Conservation (phyloP, 78 protist species). For the Dictyostelium firmibasis region DNA sequence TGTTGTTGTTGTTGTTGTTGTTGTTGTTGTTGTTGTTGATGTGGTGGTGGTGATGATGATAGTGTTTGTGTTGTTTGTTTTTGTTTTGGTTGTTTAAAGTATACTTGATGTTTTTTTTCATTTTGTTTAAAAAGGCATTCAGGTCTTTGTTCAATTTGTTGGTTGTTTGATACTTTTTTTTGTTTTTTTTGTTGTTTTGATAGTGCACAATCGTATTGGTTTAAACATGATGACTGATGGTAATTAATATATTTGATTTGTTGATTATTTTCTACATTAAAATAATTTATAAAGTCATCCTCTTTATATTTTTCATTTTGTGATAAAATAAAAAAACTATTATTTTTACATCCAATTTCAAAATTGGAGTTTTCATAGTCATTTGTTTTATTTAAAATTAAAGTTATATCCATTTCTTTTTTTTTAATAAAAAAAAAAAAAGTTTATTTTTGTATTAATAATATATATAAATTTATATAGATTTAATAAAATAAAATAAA, state of each 20-base stretch:
- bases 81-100: neutral
- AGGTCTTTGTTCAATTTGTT: too few relatives aligned
- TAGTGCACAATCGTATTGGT: neutral
- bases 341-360: neutral
- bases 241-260: too few relatives aligned
- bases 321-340: neutral
- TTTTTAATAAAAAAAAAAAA: neutral
- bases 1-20: neutral
- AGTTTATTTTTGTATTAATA: too few relatives aligned
- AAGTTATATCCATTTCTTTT: neutral
- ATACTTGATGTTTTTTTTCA: too few relatives aligned
- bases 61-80: neutral
- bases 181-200: neutral
- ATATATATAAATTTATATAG: too few relatives aligned
- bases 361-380: neutral
- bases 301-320: neutral
- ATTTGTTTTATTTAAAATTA: neutral
- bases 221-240: neutral
- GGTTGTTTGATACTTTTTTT: too few relatives aligned
- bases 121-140: too few relatives aligned
- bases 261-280: neutral
- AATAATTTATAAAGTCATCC: neutral
- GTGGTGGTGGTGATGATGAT: too few relatives aligned
- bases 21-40: neutral
- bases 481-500: too few relatives aligned